Evolutionary conservation across 75 land plant genomes (phyloP).

Genomic region (Sequoiadendron giganteum): DNA sequence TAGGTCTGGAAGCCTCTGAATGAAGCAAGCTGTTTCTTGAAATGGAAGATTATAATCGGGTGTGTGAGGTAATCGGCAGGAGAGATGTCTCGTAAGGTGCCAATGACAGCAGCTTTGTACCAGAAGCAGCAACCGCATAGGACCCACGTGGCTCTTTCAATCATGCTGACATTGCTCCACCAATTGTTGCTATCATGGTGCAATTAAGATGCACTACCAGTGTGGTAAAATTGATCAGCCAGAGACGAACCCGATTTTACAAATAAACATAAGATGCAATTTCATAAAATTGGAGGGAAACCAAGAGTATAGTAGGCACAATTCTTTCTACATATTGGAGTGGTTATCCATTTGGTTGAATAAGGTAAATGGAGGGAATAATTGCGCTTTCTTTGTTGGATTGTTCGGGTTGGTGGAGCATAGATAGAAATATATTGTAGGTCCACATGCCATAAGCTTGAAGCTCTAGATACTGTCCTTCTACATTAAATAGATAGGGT

Average conservation of each 20-base stretch:
- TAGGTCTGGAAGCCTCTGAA: not conserved
- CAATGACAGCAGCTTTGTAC: not conserved
- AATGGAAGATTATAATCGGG: not conserved
- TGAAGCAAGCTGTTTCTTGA: not conserved
- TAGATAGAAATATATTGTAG: no score
- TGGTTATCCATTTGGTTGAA: no score
- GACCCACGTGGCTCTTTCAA: not conserved
- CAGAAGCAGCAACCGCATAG: not conserved
- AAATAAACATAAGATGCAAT: not conserved
- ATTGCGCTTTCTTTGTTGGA: no score
- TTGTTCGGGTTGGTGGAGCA: no score
- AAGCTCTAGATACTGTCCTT: no score
- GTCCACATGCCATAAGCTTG: no score
- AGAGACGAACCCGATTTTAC: not conserved
- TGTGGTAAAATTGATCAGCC: not conserved
- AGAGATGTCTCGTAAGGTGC: not conserved
- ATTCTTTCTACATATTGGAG: no score
- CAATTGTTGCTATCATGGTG: not conserved
- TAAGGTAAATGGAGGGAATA: no score
- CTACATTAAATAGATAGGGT: no score
- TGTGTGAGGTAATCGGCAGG: constrained; percentile 3
- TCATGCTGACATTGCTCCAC: not conserved
- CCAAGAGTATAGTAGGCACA: no score
- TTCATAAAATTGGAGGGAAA: not conserved
- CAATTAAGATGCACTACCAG: not conserved